phyloP scores from a whole-genome alignment of 2,329 filamentous ascomycete species.

The Colletotrichum echinochloae region DNA sequence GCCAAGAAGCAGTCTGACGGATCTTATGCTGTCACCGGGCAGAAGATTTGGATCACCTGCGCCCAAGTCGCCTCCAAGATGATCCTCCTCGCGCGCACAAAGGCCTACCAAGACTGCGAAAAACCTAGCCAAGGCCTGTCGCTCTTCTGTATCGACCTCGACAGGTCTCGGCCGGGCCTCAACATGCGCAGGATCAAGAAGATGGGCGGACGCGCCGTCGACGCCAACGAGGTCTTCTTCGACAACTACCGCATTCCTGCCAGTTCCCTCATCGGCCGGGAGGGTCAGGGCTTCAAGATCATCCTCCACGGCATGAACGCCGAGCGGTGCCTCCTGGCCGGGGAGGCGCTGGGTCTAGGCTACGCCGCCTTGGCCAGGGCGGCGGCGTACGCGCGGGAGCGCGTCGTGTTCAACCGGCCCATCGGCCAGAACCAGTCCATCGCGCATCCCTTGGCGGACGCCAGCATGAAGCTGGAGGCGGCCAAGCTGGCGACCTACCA shows the following conservation, averaged over 20 bases:
- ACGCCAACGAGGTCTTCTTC: slow-evolving; percentile 91
- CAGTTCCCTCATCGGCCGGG: slow-evolving; percentile 74
- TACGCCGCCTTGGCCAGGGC: slow-evolving; percentile 77
- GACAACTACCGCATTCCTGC: slow-evolving; percentile 78
- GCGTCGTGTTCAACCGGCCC: slow-evolving; percentile 73
- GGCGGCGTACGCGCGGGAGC: slow-evolving; percentile 73
- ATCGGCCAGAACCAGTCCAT: slow-evolving; percentile 77
- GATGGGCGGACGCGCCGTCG: slow-evolving; percentile 86
- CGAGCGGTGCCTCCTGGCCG: slow-evolving; percentile 79
- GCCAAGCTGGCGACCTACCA: slow-evolving; percentile 75
- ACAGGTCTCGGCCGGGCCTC: slow-evolving; percentile 69
- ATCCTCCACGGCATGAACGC: slow-evolving; percentile 85
- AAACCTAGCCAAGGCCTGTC: slow-evolving; percentile 82
- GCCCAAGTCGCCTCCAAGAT: slow-evolving; percentile 86
- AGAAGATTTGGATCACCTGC: slow-evolving; percentile 92
- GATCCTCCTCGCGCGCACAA: slow-evolving; percentile 84
- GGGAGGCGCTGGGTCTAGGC: slow-evolving; percentile 83
- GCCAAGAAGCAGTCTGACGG: slow-evolving; percentile 67
- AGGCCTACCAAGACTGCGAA: slow-evolving; percentile 72
- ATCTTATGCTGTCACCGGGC: slow-evolving; percentile 76
- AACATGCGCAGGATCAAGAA: slow-evolving; percentile 81
- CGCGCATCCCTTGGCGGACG: slow-evolving; percentile 73
- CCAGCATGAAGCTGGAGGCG: slow-evolving; percentile 74
- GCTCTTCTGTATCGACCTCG: slow-evolving; percentile 83
- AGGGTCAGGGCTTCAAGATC: slow-evolving; percentile 83